Percentiles rank a stretch among this genome's conserved stretches.
phyloP scores from a whole-genome alignment of 805 yeast species.

The Candida verbasci region DNA sequence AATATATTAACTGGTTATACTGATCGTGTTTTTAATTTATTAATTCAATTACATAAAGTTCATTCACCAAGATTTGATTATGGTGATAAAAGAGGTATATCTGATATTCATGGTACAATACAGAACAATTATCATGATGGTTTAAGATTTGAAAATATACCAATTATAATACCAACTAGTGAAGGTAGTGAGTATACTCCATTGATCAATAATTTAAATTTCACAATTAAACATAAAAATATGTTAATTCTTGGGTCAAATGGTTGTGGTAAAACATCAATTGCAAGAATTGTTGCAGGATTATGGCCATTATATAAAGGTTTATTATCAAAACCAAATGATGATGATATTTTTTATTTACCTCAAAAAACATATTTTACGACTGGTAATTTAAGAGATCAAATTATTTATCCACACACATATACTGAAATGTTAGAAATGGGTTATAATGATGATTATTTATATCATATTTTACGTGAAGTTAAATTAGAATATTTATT shows the following conservation, averaged over 20 bases:
- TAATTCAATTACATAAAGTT: slow-evolving; percentile 76
- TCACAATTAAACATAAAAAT: slow-evolving; percentile 59
- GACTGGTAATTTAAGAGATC: slow-evolving; percentile 83
- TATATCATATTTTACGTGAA: slow-evolving; percentile 62
- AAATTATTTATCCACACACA: slow-evolving; percentile 80
- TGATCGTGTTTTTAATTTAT: slow-evolving; percentile 72
- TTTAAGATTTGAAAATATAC: slow-evolving; percentile 76
- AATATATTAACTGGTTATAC: slow-evolving; percentile 91
- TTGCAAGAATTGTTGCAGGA: slow-evolving; percentile 78
- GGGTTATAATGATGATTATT: slow-evolving; percentile 67
- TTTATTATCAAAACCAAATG: slow-evolving; percentile 69
- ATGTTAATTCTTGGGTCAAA: slow-evolving; percentile 80
- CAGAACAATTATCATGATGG: slow-evolving; percentile 69
- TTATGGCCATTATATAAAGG: slow-evolving; percentile 91
- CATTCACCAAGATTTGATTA: slow-evolving; percentile 59
- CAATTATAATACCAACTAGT: slow-evolving; percentile 71
- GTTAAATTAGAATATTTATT: slow-evolving; percentile 80
- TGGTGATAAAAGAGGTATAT: slow-evolving; percentile 38
- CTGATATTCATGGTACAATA: slow-evolving; percentile 70
- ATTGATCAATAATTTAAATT: slow-evolving; percentile 54
- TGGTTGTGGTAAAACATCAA: slow-evolving; percentile 86
- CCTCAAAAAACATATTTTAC: slow-evolving; percentile 87
- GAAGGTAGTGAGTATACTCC: slow-evolving; percentile 59
- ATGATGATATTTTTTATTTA: slow-evolving; percentile 65
- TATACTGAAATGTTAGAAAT: slow-evolving; percentile 70